These are phyloP conservation scores for Prunella vulgaris DNA, from an alignment of 257 asterid genomes.

Conservation along the genomic window DNA sequence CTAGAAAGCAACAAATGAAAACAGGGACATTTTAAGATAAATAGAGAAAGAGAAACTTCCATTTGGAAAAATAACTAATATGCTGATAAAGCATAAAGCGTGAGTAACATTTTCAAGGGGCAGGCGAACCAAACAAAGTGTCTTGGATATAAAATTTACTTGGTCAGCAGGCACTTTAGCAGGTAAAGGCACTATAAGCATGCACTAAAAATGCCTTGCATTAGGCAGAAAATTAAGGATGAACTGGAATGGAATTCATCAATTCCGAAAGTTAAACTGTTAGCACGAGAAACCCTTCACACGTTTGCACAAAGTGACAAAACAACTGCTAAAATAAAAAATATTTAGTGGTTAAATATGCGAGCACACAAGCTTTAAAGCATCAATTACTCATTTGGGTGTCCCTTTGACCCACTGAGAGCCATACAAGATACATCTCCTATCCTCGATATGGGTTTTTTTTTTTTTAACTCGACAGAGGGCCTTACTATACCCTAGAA, in stretches of 20 bases:
- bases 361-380: neutral
- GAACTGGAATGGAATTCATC: neutral
- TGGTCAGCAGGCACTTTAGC: neutral
- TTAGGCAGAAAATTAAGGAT: neutral
- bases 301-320: neutral
- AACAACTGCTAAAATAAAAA: neutral
- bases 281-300: neutral
- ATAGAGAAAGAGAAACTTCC: neutral
- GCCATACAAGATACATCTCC: too few relatives aligned
- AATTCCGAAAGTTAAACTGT: neutral
- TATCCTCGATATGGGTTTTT: too few relatives aligned
- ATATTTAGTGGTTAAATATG: neutral
- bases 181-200: neutral
- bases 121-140: neutral
- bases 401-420: neutral
- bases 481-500: too few relatives aligned
- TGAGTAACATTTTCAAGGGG: neutral
- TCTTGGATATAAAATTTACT: neutral
- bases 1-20: slow-evolving; percentile 3
- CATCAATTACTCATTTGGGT: neutral
- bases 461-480: too few relatives aligned
- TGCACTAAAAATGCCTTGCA: neutral
- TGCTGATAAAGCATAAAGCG: neutral
- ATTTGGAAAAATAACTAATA: neutral
- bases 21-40: neutral